A percentile compares a stretch with the other conserved stretches of the same genome.
Conservation (phyloP, 306 rosid genomes). For the Vigna unguiculata region DNA sequence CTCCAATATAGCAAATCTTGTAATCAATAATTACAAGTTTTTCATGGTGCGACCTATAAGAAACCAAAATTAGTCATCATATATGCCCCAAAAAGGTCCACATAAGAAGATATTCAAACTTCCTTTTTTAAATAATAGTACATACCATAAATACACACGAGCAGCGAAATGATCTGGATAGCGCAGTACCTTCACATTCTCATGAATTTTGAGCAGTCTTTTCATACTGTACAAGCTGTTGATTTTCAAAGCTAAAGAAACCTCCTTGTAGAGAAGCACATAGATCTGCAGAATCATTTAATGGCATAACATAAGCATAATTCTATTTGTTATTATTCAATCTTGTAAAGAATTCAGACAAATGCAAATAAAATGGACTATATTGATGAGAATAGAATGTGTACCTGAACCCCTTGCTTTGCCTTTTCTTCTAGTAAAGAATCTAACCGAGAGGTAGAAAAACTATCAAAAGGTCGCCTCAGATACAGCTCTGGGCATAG, state of each 20-base stretch:
- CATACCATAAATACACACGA: constrained; percentile 94
- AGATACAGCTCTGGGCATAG: constrained; percentile 93
- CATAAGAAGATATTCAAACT: constrained; percentile 35
- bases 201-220: constrained; percentile 87
- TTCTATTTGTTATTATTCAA: constrained; percentile 23
- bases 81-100: constrained; percentile 29
- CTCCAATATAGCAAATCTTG: constrained; percentile 94
- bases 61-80: constrained; percentile 53
- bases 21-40: constrained; percentile 95
- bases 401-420: constrained; percentile 96
- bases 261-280: constrained; percentile 98
- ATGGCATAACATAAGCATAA: constrained; percentile 32
- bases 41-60: constrained; percentile 98
- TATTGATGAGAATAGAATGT: constrained; percentile 8
- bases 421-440: constrained; percentile 87
- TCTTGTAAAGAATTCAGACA: constrained; percentile 19
- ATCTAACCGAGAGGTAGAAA: constrained; percentile 79
- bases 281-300: constrained; percentile 66
- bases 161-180: constrained; percentile 90
- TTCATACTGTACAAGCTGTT: constrained; percentile 89
- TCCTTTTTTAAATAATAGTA: constrained; percentile 27
- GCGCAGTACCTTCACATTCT: constrained; percentile 92
- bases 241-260: constrained; percentile 94
- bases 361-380: constrained; percentile 19
- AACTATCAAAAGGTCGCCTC: constrained; percentile 77